These are phyloP conservation scores for Tilletia walkeri DNA, from an alignment of 1,284 basidiomycete genomes.

Conservation along the genomic window DNA sequence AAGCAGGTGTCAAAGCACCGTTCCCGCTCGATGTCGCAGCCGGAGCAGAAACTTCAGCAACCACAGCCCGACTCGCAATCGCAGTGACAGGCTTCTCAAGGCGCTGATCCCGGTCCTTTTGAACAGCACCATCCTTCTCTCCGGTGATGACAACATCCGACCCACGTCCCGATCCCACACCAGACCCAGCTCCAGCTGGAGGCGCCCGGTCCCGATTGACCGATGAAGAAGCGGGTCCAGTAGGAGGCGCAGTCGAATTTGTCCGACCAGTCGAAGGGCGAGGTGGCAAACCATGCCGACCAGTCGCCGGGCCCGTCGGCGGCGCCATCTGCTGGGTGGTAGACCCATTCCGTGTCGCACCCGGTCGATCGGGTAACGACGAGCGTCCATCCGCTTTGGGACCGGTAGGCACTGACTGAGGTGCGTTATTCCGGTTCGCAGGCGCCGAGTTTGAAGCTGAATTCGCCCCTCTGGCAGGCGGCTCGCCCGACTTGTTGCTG, in stretches of 20 bases:
- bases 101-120: constrained; percentile 13
- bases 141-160: no score
- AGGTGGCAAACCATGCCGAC: background rate
- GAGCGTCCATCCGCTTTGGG: background rate
- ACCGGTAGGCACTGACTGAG: background rate
- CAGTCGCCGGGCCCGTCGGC: background rate
- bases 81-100: constrained; percentile 9
- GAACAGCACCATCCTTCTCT: constrained; percentile 8
- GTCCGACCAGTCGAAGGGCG: background rate
- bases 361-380: background rate
- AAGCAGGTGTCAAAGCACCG: background rate
- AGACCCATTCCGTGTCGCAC: background rate
- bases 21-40: background rate
- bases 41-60: background rate
- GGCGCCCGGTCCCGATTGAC: no score
- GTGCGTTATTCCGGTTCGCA: background rate
- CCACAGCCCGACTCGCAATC: background rate
- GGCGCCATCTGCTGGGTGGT: background rate
- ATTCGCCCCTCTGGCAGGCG: background rate
- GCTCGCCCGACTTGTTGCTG: no score
- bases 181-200: background rate
- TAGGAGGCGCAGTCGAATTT: no score
- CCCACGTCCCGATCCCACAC: no score
- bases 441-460: background rate
- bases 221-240: no score